These are phyloP conservation scores for Pseudohalonectria lignicola DNA, from an alignment of 2,329 filamentous ascomycete species.

Conservation along the genomic window DNA sequence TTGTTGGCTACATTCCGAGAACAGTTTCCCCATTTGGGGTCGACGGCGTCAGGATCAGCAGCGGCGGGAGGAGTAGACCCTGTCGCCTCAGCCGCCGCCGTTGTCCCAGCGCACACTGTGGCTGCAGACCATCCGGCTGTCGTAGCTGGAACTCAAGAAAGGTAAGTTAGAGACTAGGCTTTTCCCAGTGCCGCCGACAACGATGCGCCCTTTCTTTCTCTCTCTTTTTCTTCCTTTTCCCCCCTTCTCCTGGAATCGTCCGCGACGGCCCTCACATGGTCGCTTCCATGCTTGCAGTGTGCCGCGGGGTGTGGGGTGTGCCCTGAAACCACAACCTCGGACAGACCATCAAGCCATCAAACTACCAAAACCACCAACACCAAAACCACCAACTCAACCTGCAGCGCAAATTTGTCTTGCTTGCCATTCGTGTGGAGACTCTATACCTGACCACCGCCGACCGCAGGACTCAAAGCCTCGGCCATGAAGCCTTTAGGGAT, in stretches of 20 bases:
- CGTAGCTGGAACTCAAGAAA: constrained; percentile 17
- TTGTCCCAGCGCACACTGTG: constrained; percentile 24
- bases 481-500: constrained; percentile 44
- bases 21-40: constrained; percentile 63
- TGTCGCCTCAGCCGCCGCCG: constrained; percentile 33
- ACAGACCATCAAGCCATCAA: too few species aligned
- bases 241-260: not conserved
- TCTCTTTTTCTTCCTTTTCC: not conserved
- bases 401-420: too few species aligned
- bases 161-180: constrained; percentile 16
- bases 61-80: too few species aligned
- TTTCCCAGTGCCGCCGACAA: too few species aligned
- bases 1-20: constrained; percentile 76
- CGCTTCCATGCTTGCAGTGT: not conserved
- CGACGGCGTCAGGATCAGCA: too few species aligned
- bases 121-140: constrained; percentile 19
- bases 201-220: too few species aligned
- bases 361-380: too few species aligned
- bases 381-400: too few species aligned
- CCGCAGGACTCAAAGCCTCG: constrained; percentile 31
- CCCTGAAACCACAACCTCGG: not conserved
- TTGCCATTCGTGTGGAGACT: too few species aligned
- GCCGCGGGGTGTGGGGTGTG: not conserved
- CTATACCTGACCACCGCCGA: constrained; percentile 6
- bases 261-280: not conserved